Evolutionary conservation across 208 protist genomes (phyloP).

Genomic region (Trypanosoma rangeli): DNA sequence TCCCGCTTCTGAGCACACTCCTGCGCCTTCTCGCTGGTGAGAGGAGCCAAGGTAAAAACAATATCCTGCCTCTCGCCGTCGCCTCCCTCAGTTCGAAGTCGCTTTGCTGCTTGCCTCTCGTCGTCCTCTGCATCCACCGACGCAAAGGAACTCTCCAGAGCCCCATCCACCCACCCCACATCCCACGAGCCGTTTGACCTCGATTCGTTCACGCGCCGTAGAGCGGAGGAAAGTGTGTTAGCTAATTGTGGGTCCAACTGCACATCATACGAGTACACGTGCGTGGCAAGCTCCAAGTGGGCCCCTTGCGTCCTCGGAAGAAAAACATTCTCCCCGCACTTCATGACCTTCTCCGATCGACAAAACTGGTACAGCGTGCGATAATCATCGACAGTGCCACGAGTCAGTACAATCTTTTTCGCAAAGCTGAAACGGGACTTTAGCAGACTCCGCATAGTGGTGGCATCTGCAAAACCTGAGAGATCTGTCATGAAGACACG

Average conservation of each 20-base stretch:
- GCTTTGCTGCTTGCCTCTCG: constrained; percentile 34
- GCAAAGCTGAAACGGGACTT: constrained; percentile 66
- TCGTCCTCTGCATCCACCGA: constrained; percentile 6
- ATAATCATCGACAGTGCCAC: constrained; percentile 53
- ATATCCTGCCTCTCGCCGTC: constrained; percentile 24
- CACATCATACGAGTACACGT: constrained; percentile 82
- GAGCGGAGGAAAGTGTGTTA: constrained; percentile 37
- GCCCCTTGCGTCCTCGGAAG: constrained; percentile 27
- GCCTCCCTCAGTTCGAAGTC: constrained; percentile 13
- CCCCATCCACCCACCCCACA: constrained; percentile 83
- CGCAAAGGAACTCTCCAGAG: constrained; percentile 35
- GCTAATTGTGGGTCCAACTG: constrained; percentile 66
- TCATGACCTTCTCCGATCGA: constrained; percentile 70
- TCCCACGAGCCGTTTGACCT: constrained; percentile 77
- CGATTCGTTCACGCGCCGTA: constrained; percentile 62
- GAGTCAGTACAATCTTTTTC: constrained; percentile 78
- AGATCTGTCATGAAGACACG: constrained; percentile 75
- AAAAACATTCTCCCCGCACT: constrained; percentile 76
- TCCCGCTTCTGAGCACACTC: constrained; percentile 61
- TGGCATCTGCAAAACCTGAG: constrained; percentile 63
- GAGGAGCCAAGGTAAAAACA: constrained; percentile 39
- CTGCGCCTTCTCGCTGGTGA: constrained; percentile 50
- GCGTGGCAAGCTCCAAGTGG: constrained; percentile 74
- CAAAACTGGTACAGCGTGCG: constrained; percentile 66
- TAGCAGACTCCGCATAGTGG: constrained; percentile 60